Evolutionary conservation across 2,329 filamentous ascomycete genomes (phyloP), one percentile per base, ranked within the genome.

Genomic region (Camillea tinctor): DNA sequence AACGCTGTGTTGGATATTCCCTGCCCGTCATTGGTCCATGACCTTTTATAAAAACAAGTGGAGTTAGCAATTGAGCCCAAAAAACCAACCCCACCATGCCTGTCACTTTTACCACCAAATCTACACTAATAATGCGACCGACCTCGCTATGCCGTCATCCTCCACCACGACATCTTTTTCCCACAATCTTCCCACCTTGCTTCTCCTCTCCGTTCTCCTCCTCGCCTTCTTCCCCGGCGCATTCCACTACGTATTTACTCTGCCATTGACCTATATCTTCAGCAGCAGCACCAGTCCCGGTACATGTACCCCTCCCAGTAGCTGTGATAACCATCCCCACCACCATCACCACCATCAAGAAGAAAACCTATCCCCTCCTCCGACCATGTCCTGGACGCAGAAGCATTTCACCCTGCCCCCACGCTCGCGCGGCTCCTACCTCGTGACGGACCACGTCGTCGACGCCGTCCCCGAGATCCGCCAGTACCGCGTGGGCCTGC

Each of bases 381-480:
- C 57, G 60, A 87, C 88, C 85, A 82, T 84, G 70, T 91, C 87
- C 64, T 96, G 92, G 91, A 86, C 84, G 69, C 94, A 97, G 78
- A 97, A 95, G 76, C 84, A 88, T 55, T 88, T 98, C 77, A 86
- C 87, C 1, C 88, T 98, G 15, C 91, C 92, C 55, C 73, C 91
- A 20, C 85, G 86, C 72, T 85, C 88, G 51, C 88, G 93, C 62
- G 95, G 95, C 74, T 92, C 88, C 56, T 97, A 97, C 79, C 90
- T 98, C 61, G 84, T 98, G 70, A 97, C 94, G 55, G 87, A 93
- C 74, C 81, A 88, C 56, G 84, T 98, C 58, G 68, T 86, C 23
- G 79, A 81, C 54, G 80, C 87, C 60, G 79, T 98, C 0, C 93
- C 94, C 3, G 93, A 97, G 77, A 84, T 98, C 65, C 81, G 82